Conservation (phyloP, 2,329 filamentous ascomycete species). For the Neoarthrinium moseri region DNA sequence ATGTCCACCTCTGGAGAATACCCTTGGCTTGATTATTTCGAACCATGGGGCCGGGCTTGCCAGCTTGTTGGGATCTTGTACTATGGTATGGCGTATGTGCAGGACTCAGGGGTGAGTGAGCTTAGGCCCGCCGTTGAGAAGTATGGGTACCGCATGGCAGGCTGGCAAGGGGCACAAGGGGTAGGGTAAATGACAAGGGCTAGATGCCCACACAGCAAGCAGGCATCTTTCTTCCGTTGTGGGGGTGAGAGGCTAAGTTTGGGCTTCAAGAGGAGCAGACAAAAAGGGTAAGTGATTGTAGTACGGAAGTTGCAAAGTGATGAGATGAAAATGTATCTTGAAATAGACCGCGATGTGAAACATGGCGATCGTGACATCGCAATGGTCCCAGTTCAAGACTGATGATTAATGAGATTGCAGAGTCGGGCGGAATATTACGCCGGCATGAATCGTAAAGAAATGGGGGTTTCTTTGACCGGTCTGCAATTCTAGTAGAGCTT, state of each 20-base stretch:
- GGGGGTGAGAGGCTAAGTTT: background rate
- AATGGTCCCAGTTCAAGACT: conserved; percentile 5
- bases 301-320: background rate
- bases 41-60: conserved; percentile 1
- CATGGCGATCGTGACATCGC: background rate
- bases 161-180: background rate
- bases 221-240: background rate
- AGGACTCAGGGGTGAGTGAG: background rate
- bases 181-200: background rate
- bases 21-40: conserved; percentile 1
- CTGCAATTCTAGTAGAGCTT: background rate
- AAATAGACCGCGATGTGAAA: background rate
- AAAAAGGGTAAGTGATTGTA: conserved; percentile 5
- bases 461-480: no score
- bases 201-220: background rate
- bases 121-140: no score
- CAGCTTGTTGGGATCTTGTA: no score
- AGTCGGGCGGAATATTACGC: background rate
- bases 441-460: no score
- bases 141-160: no score
- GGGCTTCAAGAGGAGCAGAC: background rate
- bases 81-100: background rate
- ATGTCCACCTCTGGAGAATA: background rate
- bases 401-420: background rate
- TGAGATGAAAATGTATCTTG: background rate